Base-by-base conservation (phyloP, 768 basidiomycete genomes). In the Auriscalpium vulgare region DNA sequence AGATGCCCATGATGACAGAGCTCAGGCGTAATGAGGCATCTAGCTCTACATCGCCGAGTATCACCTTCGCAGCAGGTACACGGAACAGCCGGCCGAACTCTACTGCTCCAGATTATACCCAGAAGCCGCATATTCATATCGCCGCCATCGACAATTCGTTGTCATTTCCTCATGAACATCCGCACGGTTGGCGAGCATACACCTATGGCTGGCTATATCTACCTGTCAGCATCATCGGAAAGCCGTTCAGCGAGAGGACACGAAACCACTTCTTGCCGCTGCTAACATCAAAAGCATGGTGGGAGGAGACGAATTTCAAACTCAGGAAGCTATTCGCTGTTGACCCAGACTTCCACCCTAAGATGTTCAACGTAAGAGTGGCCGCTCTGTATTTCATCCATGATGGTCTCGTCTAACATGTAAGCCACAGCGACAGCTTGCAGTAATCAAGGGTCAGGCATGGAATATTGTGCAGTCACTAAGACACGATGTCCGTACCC, bases 71-170 rank as follows among this genome's bases (percentile, higher is more conserved):
- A 56, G 51, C 63, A 10, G 62, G 63, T 40, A 29, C 63, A 17
- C 58, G 59, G 38, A 60, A 56, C 36, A 59, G 54, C 50, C 63
- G 49, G 44, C 49, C 58, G 21, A 46, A 51, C 14, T 58, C 63
- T 14, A 57, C 51, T 40, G 47, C 55, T n/a, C 61, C 59, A 23
- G 62, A 67, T 21, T 87, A 83, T 64, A 80, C 75, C 45, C 78
- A 80, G 51, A 78, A 77, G 58, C 88, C 91, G 2, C 91, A 94
- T 66, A 83, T 94, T 45, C 91, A 93, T 65, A 88, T 94, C 55
- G 91, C 92, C 47, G 92, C 92, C 10, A 95, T 95, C 59, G 93
- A 95, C 66, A 95, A 95, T 68, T 93, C 90, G 0, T 79, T 95
- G 38, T 89, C 90, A 2, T 95, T 93, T 65, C 93, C 93, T 23